Base-by-base conservation (phyloP, 345 rosid genomes). In the Tarenaya hassleriana region DNA sequence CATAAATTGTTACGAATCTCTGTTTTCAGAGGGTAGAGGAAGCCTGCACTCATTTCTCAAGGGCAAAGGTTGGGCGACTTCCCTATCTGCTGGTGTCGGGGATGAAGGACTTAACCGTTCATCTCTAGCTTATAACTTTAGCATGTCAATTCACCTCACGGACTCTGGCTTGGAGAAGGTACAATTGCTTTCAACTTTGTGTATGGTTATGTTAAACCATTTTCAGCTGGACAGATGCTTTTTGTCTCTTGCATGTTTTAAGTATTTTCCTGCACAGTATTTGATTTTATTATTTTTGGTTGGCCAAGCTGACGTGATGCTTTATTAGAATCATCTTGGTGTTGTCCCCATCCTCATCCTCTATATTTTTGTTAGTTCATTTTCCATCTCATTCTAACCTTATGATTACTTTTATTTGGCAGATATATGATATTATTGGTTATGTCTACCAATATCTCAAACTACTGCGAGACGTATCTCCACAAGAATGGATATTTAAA, bases 401-500 rank as follows among this genome's bases (percentile, higher is more conserved):
- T 27, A 24, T 32, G 31, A 18, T 37, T 35, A 16, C 31, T 18
- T 37, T 33, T 44, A 16, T 58, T 58, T 41, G 53, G 48, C 86
- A 92, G 97, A 75, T 88, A 39, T 79, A 77, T 70, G 86, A 81
- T 67, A 77, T 92, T 58, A 73, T 88, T 70, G 88, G 86, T 49
- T 81, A 69, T 70, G 75, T 85, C 41, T 92, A 88, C 70, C 98
- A 92, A 74, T 92, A 85, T 64, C 77, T 92, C 50, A 85, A 85
- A 63, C 58, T 83, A 51, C 63, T 92, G 71, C 74, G 78, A 40
- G 72, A 77, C 68, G 72, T 55, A 53, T 60, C 91, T 67, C 98
- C 97, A 34, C 94, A 88, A 74, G 82, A 85, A 73, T 85, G 98
- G 98, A 88, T 92, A 73, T 92, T 88, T 63, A 85, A 88, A 76